A percentile compares a stretch with the other conserved stretches of the same genome.
phyloP scores from a whole-genome alignment of 257 asterid genomes.

The Ajuga chamaepitys region DNA sequence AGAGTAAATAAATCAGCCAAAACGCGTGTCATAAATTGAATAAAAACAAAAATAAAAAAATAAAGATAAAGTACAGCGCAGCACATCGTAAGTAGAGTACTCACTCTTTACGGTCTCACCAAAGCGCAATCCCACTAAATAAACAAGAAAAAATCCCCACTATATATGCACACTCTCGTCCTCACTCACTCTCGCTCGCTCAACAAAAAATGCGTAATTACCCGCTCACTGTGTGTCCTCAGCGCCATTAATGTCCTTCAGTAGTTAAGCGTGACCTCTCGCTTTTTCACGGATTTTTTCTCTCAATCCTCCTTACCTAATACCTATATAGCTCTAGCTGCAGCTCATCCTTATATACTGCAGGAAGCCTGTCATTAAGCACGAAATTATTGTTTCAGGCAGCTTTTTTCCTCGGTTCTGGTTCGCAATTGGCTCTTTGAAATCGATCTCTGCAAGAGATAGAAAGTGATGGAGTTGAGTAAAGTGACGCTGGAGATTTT shows the following conservation, averaged over 20 bases:
- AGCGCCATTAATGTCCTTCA: constrained; percentile 51
- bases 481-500: constrained; percentile 75
- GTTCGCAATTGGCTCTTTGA: neutral
- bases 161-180: neutral
- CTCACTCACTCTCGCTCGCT: constrained; percentile 5
- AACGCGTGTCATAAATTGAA: constrained; percentile 38
- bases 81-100: constrained; percentile 20
- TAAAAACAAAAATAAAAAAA: constrained; percentile 4
- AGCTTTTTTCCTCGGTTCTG: neutral
- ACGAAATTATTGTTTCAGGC: neutral
- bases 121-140: neutral
- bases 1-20: constrained; percentile 8
- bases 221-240: constrained; percentile 22
- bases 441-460: neutral
- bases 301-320: neutral
- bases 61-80: constrained; percentile 8
- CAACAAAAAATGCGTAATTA: constrained; percentile 13
- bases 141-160: neutral
- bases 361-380: neutral
- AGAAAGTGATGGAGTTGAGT: constrained; percentile 56
- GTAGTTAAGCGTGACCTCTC: constrained; percentile 47
- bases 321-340: neutral
- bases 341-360: constrained; percentile 8
- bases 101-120: neutral
- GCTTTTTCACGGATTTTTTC: constrained; percentile 41